These are phyloP conservation scores for Grosmannia huntii DNA, from an alignment of 2,329 filamentous ascomycete genomes.

Conservation along the genomic window DNA sequence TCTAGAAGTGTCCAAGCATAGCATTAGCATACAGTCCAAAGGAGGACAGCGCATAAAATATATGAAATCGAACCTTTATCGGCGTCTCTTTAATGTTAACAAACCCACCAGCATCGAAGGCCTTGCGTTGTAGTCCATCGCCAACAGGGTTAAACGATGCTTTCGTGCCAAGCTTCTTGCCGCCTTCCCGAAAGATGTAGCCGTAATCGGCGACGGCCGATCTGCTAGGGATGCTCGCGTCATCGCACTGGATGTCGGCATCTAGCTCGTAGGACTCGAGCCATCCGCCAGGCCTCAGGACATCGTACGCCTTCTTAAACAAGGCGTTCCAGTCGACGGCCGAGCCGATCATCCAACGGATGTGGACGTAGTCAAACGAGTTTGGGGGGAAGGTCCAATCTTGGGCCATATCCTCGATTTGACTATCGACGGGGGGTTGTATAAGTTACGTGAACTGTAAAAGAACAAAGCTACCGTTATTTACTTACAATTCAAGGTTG, in stretches of 20 bases:
- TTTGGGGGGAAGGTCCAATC: constrained; percentile 13
- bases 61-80: constrained; percentile 26
- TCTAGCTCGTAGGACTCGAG: constrained; percentile 11
- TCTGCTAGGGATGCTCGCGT: not conserved
- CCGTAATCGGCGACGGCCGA: constrained; percentile 15
- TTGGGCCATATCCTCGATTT: constrained; percentile 16
- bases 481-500: too few species aligned
- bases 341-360: constrained; percentile 15
- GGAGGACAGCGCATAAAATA: too few species aligned
- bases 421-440: not conserved
- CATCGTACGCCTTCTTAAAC: constrained; percentile 12
- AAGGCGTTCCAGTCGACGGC: constrained; percentile 13
- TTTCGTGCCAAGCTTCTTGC: not conserved
- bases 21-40: too few species aligned
- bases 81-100: constrained; percentile 39
- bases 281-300: constrained; percentile 36
- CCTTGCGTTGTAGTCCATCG: constrained; percentile 36
- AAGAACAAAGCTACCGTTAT: too few species aligned
- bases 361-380: constrained; percentile 16
- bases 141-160: constrained; percentile 20
- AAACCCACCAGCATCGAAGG: constrained; percentile 42
- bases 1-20: not conserved
- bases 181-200: not conserved
- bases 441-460: too few species aligned
- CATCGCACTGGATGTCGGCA: not conserved